Evolutionary conservation across 768 basidiomycete species (phyloP), one percentile per base, ranked within the genome.

Genomic region (Russula sp.): DNA sequence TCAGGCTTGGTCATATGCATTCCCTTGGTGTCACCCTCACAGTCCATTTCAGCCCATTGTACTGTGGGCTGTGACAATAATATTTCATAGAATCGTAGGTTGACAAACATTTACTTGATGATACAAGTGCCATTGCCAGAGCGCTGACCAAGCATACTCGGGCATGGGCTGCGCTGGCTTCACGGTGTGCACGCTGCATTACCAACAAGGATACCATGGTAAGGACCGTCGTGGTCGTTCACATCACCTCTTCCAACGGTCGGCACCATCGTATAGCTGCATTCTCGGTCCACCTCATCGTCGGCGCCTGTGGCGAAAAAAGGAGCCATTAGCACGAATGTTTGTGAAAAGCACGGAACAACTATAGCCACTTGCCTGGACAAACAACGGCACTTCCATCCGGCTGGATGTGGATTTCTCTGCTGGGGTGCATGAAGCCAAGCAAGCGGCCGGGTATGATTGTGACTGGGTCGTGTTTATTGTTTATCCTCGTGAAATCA

Each of bases 171-270:
- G 7, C 32, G 35, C 35, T n/a, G 14, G 22, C n/a, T 16, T 63
- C 43, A 64, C 63, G 61, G 68, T 16, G 58, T 69, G 57, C 70
- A 72, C 32, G 77, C 72, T 5, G 81, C 25, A 3, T 29, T 81
- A 46, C 85, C 84, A 43, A 86, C 79, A 58, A 67, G 74, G 54
- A 84, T 79, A 22, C 83, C 83, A 59, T 84, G 70, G 63, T 79
- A 81, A 9, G 79, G 76, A 63, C 86, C 85, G 51, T 82, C 69
- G 70, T 89, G 87, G 67, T 88, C 68, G 7, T 79, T 54, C 48
- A 82, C 74, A 35, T 39, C 5, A 39, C 61, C 61, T 2, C 50
- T 4, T 0, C 7, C 9, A 56, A 88, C 70, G 65, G 78, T 81
- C 1, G 83, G 82, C 11, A 86, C 85, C 5, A 78, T 75, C 42